Evolutionary conservation across 805 yeast species (phyloP), one percentile per base, ranked within the genome.

Genomic region (Starmera dryadoides): DNA sequence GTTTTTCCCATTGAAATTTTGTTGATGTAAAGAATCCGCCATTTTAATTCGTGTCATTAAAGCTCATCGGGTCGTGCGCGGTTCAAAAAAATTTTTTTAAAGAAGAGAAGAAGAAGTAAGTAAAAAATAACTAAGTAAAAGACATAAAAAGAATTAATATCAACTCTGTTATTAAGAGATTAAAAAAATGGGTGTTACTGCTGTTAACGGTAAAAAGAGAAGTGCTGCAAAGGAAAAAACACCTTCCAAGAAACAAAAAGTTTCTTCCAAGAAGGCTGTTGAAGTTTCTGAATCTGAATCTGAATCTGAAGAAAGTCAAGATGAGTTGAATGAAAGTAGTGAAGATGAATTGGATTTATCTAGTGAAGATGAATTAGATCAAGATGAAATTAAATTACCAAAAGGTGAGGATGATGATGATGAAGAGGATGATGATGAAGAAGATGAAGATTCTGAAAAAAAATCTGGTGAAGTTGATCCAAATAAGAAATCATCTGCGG

Each of bases 401-500:
- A 21, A 21, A 21, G 56, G 43, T 10, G 45, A 42, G 11, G 48
- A 51, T 18, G 71, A 60, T 25, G 62, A 57, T 8, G 53, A 46
- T 14, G 57, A 47, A 10, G 56, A 45, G 10, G 50, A 46, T n/a
- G 58, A 48, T 11, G 50, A 52, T 25, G 44, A 45, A 7, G 48
- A 43, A 22, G 65, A 58, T 3, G 49, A 53, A 10, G 30, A 6
- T 11, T 7, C 7, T 15, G 50, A 43, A 4, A 58, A 49, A 11
- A 57, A 49, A 19, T 57, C 46, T 28, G 62, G 52, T 7, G 62
- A 55, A 22, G 55, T 49, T 3, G 52, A 52, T 10, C 63, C 61
- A 21, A 52, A 58, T 25, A 47, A 44, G 2, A 71, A 68, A 43
- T 71, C 71, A 40, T 64, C 70, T 46, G 75, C 86, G 1, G 87